A percentile compares a stretch with the other conserved stretches of the same genome.
phyloP scores from a whole-genome alignment of 2,329 filamentous ascomycete species.

The Gnomoniopsis smithogilvyi region DNA sequence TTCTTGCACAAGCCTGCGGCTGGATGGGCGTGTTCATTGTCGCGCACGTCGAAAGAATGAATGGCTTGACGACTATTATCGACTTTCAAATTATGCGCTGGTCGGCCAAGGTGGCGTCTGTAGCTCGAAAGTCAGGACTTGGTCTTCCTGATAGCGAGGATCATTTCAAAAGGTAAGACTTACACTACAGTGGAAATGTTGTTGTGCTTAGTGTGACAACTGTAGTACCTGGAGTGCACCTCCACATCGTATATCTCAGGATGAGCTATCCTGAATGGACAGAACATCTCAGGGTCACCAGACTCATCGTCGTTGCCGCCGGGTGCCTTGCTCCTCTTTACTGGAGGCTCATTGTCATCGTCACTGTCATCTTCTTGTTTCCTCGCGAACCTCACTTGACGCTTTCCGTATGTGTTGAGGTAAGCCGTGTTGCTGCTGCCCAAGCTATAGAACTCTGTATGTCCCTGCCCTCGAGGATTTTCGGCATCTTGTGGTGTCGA shows the following conservation, averaged over 20 bases:
- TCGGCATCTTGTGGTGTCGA: conserved; percentile 11
- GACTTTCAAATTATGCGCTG: conserved; percentile 29
- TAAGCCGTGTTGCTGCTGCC: conserved; percentile 1
- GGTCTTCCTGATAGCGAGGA: background rate
- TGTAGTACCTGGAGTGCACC: conserved; percentile 26
- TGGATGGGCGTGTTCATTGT: conserved; percentile 23
- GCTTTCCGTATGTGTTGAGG: conserved; percentile 4
- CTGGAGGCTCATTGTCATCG: conserved; percentile 7
- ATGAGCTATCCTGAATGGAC: conserved; percentile 18
- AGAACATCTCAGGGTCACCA: conserved; percentile 27
- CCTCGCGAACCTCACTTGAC: conserved; percentile 5
- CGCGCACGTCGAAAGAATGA: conserved; percentile 28
- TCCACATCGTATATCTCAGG: conserved; percentile 23
- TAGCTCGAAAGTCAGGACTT: conserved; percentile 5
- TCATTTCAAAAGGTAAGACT: conserved; percentile 17
- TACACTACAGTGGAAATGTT: conserved; percentile 33
- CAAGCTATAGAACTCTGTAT: background rate
- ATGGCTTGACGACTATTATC: conserved; percentile 20
- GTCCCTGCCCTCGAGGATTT: background rate
- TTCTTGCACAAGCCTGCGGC: conserved; percentile 29
- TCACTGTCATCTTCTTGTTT: conserved; percentile 12
- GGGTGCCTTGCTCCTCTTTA: conserved; percentile 22
- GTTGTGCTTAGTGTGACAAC: conserved; percentile 30
- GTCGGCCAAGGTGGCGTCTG: conserved; percentile 28
- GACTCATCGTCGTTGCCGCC: conserved; percentile 15